These are phyloP conservation scores for Pilasporangium apinafurcum DNA, from an alignment of 352 stramenopile genomes.

Conservation along the genomic window DNA sequence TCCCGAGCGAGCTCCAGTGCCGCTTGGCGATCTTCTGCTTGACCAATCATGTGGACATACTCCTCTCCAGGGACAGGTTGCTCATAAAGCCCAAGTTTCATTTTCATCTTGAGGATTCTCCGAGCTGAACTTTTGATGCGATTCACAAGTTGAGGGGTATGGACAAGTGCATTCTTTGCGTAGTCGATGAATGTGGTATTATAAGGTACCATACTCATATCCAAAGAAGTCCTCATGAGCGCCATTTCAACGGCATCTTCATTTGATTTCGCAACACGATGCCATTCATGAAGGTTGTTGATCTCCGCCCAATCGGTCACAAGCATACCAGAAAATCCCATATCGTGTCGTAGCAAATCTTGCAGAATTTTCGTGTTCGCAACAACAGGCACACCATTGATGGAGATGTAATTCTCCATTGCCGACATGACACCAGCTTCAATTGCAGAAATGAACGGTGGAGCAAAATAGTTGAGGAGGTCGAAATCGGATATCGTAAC, in stretches of 20 bases:
- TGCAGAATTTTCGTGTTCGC: slow-evolving; percentile 73
- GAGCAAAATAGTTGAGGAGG: slow-evolving; percentile 82
- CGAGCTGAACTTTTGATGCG: slow-evolving; percentile 51
- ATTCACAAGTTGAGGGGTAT: slow-evolving; percentile 20
- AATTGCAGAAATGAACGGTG: slow-evolving; percentile 79
- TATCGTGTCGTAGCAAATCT: slow-evolving; percentile 78
- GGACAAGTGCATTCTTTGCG: slow-evolving; percentile 25
- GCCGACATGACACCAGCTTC: slow-evolving; percentile 74
- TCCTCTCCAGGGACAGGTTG: slow-evolving; percentile 41
- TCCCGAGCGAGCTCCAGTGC: slow-evolving; percentile 72
- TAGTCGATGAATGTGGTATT: slow-evolving; percentile 47
- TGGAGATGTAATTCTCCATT: slow-evolving; percentile 93
- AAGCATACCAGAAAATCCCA: slow-evolving; percentile 84
- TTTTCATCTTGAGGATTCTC: slow-evolving; percentile 71
- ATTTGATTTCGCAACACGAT: slow-evolving; percentile 40
- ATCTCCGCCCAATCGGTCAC: slow-evolving; percentile 93
- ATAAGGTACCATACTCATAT: slow-evolving; percentile 89
- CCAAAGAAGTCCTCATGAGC: slow-evolving; percentile 71
- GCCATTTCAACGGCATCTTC: slow-evolving; percentile 61
- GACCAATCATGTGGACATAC: slow-evolving; percentile 38
- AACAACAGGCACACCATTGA: slow-evolving; percentile 90
- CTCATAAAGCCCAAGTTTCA: slow-evolving; percentile 66
- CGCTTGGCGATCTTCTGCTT: slow-evolving; percentile 34
- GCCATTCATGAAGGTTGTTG: slow-evolving; percentile 73
- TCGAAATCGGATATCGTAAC: slow-evolving; percentile 75